phyloP scores from a whole-genome alignment of 2,329 filamentous ascomycete species.

The Coniochaeta hoffmannii region DNA sequence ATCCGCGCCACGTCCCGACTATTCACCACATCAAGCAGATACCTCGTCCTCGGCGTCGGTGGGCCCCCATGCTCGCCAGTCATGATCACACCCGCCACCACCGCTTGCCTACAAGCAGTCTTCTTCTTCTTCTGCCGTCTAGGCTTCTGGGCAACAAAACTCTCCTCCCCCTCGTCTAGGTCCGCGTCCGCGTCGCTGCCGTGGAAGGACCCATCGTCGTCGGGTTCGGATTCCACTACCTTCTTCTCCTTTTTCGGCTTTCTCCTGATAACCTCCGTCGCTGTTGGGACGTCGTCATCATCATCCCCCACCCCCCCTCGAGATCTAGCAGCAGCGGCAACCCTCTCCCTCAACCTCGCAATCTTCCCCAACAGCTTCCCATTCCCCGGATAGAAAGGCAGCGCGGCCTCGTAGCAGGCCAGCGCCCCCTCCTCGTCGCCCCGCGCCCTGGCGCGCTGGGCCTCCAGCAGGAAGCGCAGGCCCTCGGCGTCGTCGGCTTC shows the following conservation, averaged over 20 bases:
- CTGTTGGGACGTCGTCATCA: too few species aligned
- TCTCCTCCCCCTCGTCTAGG: constrained; percentile 9
- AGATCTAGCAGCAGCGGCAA: constrained; percentile 33
- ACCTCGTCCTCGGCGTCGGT: constrained; percentile 46
- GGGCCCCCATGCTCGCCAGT: constrained; percentile 14
- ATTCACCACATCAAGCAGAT: constrained; percentile 65
- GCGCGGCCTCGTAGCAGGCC: constrained; percentile 77
- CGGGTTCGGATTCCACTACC: constrained; percentile 2
- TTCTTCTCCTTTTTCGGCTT: not conserved
- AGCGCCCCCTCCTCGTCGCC: constrained; percentile 74
- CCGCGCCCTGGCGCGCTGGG: constrained; percentile 78
- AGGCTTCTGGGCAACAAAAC: constrained; percentile 19
- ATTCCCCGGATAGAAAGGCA: constrained; percentile 81
- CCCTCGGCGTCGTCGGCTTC: constrained; percentile 70
- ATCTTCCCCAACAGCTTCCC: constrained; percentile 69
- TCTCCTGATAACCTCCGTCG: not conserved
- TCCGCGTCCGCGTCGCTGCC: not conserved
- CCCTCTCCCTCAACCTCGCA: constrained; percentile 47
- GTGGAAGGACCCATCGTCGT: not conserved
- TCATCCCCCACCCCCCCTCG: too few species aligned
- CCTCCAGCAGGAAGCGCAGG: constrained; percentile 79
- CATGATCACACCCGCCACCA: constrained; percentile 29
- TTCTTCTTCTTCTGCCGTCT: constrained; percentile 6
- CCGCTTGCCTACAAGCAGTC: constrained; percentile 14
- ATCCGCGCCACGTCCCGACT: constrained; percentile 61